A percentile compares a stretch with the other conserved stretches of the same genome.
Conservation (phyloP, 164 flowering plant genomes). For the Macadamia tetraphylla region DNA sequence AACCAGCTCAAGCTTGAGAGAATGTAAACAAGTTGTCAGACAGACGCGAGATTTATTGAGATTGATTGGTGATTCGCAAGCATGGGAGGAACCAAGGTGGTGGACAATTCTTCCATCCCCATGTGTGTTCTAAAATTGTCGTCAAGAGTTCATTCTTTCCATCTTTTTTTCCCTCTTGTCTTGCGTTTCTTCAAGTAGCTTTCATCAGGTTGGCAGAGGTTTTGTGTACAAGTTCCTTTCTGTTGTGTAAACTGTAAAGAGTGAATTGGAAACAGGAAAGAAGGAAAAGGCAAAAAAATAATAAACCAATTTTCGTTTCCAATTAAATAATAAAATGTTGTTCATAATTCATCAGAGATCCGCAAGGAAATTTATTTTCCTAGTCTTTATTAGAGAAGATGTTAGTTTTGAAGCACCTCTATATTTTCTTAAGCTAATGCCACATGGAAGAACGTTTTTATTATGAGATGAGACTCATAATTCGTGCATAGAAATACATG, state of each 20-base stretch:
- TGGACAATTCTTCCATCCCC: neutral
- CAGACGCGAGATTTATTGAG: too few relatives aligned
- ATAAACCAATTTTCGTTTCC: neutral
- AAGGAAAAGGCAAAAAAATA: neutral
- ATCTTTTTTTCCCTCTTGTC: neutral
- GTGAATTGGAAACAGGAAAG: neutral
- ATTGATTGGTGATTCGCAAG: neutral
- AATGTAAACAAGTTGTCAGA: neutral
- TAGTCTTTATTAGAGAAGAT: too few relatives aligned
- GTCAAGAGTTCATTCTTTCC: neutral
- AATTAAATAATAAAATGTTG: too few relatives aligned
- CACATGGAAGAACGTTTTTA: too few relatives aligned
- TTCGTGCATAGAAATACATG: too few relatives aligned
- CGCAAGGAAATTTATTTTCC: too few relatives aligned
- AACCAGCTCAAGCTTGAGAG: slow-evolving; percentile 2
- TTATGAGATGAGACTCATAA: too few relatives aligned
- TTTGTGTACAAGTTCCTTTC: neutral
- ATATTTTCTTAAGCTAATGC: too few relatives aligned
- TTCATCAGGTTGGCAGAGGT: too few relatives aligned
- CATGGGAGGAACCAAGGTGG: neutral
- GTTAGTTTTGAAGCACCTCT: too few relatives aligned
- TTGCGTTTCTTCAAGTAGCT: neutral
- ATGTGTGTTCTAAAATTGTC: neutral
- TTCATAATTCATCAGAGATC: too few relatives aligned
- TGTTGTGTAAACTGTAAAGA: neutral